Percentiles rank a stretch among this genome's conserved stretches.
These are phyloP conservation scores for Tetrapisispora arboricola DNA, from an alignment of 805 yeast genomes.

Conservation along the genomic window DNA sequence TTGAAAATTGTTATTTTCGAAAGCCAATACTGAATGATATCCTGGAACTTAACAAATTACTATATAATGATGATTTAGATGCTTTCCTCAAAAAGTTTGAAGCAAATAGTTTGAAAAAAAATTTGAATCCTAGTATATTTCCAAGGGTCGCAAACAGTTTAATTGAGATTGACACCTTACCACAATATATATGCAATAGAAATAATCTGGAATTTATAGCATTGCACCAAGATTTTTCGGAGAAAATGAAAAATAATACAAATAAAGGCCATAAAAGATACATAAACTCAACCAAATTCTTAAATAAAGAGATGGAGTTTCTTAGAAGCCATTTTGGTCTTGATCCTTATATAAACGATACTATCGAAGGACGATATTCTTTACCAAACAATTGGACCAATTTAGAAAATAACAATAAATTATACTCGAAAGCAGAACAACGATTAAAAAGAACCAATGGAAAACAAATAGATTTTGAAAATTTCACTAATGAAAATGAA, in stretches of 20 bases:
- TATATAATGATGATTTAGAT: slow-evolving; percentile 27
- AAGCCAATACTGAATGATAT: slow-evolving; percentile 38
- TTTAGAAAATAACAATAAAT: slow-evolving; percentile 27
- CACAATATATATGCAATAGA: slow-evolving; percentile 54
- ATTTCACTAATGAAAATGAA: slow-evolving; percentile 16
- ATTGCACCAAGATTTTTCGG: slow-evolving; percentile 42
- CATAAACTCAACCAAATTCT: slow-evolving; percentile 40
- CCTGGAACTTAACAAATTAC: slow-evolving; percentile 21
- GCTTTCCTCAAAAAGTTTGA: slow-evolving; percentile 25
- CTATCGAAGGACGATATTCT: slow-evolving; percentile 19
- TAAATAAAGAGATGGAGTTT: slow-evolving; percentile 48
- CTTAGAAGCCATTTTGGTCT: slow-evolving; percentile 39
- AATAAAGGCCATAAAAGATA: slow-evolving; percentile 14
- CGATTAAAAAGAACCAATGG: slow-evolving; percentile 10
- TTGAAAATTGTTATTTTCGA: slow-evolving; percentile 42
- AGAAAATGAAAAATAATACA: slow-evolving; percentile 15
- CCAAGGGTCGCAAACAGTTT: slow-evolving; percentile 52
- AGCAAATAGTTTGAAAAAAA: slow-evolving; percentile 5
- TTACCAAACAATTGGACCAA: slow-evolving; percentile 28
- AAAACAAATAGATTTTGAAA: slow-evolving; percentile 7
- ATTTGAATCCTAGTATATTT: slow-evolving; percentile 11
- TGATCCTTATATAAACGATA: slow-evolving; percentile 19
- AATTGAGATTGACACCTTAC: slow-evolving; percentile 61
- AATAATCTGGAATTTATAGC: slow-evolving; percentile 33
- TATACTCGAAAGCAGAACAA: slow-evolving; percentile 26